A percentile compares a stretch with the other conserved stretches of the same genome.
These are phyloP conservation scores for Fonsecaea monophora DNA, from an alignment of 2,329 filamentous ascomycete species.

Conservation along the genomic window DNA sequence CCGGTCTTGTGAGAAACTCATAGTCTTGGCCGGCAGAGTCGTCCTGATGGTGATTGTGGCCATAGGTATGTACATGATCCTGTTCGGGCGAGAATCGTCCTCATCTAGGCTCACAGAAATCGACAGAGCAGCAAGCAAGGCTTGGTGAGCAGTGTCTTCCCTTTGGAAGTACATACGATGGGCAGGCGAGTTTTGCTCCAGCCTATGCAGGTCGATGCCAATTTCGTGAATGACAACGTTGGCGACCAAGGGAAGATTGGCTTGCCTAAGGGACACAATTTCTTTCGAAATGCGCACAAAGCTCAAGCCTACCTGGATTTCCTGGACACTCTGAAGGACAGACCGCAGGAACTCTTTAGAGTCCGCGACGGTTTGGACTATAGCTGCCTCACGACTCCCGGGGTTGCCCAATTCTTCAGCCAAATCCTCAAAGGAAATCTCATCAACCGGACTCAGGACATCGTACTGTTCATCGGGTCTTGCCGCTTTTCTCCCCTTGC, in stretches of 20 bases:
- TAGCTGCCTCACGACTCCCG: conserved; percentile 69
- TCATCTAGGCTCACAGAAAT: conserved; percentile 92
- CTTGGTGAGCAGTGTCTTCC: conserved; percentile 93
- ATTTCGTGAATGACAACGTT: conserved; percentile 96
- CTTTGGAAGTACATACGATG: conserved; percentile 98
- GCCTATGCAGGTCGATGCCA: conserved; percentile 86
- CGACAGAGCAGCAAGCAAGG: conserved; percentile 86
- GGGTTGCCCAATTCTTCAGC: conserved; percentile 75
- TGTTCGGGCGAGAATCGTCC: conserved; percentile 82
- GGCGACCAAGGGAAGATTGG: conserved; percentile 74
- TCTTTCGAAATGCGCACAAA: conserved; percentile 86
- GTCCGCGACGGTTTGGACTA: conserved; percentile 85
- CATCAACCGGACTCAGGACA: conserved; percentile 48
- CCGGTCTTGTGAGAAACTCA: conserved; percentile 74
- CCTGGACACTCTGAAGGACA: conserved; percentile 88
- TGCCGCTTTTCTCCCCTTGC: conserved; percentile 54
- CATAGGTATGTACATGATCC: conserved; percentile 94
- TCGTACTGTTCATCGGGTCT: conserved; percentile 52
- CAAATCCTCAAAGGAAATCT: conserved; percentile 74
- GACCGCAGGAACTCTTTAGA: conserved; percentile 92
- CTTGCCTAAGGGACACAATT: conserved; percentile 70
- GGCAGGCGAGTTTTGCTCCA: conserved; percentile 90
- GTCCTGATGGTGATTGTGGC: conserved; percentile 94
- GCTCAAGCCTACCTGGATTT: conserved; percentile 93
- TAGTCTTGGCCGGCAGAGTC: conserved; percentile 90